Percentiles rank a stretch among this genome's conserved stretches.
Conservation (phyloP, 2,329 filamentous ascomycete species). For the Penicillium sclerotigenum region DNA sequence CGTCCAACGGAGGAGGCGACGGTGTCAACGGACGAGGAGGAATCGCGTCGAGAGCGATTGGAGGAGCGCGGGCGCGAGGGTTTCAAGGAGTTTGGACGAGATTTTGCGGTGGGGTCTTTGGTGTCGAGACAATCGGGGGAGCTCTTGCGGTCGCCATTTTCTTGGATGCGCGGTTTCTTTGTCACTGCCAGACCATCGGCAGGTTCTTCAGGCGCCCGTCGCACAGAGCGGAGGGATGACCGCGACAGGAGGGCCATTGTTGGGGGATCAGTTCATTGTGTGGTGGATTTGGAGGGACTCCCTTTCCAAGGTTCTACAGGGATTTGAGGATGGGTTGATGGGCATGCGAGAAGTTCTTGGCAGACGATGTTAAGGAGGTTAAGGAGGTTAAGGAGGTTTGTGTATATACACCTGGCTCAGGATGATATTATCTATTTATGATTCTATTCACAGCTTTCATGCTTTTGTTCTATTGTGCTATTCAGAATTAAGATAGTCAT, state of each 20-base stretch:
- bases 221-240: conserved; percentile 34
- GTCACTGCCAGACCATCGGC: conserved; percentile 18
- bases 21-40: conserved; percentile 16
- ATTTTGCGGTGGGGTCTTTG: conserved; percentile 8
- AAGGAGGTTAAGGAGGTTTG: background rate
- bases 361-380: background rate
- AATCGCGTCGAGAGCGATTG: conserved; percentile 14
- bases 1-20: conserved; percentile 11
- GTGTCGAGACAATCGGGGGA: conserved; percentile 35
- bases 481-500: background rate
- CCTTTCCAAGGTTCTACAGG: background rate
- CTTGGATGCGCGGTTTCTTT: conserved; percentile 29
- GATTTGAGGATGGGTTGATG: background rate
- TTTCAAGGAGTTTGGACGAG: conserved; percentile 12
- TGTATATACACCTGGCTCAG: too few species aligned
- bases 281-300: conserved; percentile 5
- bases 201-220: conserved; percentile 28
- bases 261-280: conserved; percentile 20
- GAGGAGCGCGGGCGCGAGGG: conserved; percentile 16
- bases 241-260: conserved; percentile 36
- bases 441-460: background rate
- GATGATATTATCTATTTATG: background rate
- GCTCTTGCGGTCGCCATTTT: conserved; percentile 26
- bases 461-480: background rate
- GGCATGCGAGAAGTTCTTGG: conserved; percentile 13